Evolutionary conservation across 352 stramenopile genomes (phyloP), one percentile per base, ranked within the genome.

Genomic region (Globisporangium middletonii): DNA sequence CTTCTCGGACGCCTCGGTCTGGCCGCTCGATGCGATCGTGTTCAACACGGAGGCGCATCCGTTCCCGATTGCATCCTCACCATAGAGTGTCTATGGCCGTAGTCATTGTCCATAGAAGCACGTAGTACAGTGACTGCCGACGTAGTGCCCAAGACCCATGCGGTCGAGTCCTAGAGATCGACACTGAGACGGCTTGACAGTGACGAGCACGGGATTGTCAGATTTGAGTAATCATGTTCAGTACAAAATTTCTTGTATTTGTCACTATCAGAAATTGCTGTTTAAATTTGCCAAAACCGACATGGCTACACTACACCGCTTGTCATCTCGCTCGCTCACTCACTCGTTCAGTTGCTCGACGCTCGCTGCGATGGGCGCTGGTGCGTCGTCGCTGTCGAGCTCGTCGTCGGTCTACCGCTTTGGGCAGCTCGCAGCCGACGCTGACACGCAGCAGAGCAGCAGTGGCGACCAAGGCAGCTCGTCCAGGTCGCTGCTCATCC

Each of bases 1-100:
- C 26, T 97, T 97, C 65, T 87, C 72, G 26, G 79, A 94, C 53
- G 78, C 95, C 55, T 71, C 72, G n/a, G 67, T 95, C 53, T 52
- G 95, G n/a, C 56, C 73, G 19, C 67, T 97, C 42, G 73, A 95
- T 53, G 63, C 94, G 52, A 86, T 92, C 45, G 83, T 97, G 48
- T 94, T 97, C 64, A 96, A 90, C 53, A 96, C 89, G 0, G 86
- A 96, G 68, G 89, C 79, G 0, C 89, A 97, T 63, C 79, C 87
- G 43, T 83, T 96, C 55, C 75, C 78, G 8, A 83, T 88, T 63
- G 38, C 49, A 26, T 23, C 43, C 18, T 4, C 43, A 48, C 6
- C 18, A 23, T 23, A 23, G 23, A 23, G 23, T 23, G 43, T 28
- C 16, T 11, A 23, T 44, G 56, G 35, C n/a, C 45, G 2, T 42